Conservation (phyloP, 2,329 filamentous ascomycete species). For the Epichloe typhina region DNA sequence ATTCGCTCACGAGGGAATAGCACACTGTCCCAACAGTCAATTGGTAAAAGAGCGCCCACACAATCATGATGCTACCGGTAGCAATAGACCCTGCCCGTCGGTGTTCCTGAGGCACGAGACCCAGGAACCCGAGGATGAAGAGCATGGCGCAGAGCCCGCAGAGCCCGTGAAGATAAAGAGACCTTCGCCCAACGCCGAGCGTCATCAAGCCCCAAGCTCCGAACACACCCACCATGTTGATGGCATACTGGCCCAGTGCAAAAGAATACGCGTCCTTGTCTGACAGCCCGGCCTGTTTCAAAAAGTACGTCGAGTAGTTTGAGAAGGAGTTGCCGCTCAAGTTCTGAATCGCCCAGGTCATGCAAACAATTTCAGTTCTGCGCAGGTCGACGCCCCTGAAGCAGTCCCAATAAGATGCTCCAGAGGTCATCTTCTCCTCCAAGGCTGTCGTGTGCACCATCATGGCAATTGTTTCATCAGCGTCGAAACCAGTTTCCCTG, state of each 20-base stretch:
- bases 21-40: constrained; percentile 79
- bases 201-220: constrained; percentile 74
- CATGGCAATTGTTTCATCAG: constrained; percentile 79
- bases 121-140: constrained; percentile 72
- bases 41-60: constrained; percentile 75
- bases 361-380: constrained; percentile 58
- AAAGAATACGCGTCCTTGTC: constrained; percentile 42
- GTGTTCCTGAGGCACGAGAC: constrained; percentile 51
- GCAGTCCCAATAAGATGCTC: constrained; percentile 68
- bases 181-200: constrained; percentile 58
- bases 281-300: constrained; percentile 44
- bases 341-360: constrained; percentile 52
- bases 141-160: constrained; percentile 64
- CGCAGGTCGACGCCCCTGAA: constrained; percentile 69
- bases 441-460: constrained; percentile 81
- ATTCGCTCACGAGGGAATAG: constrained; percentile 76
- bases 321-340: constrained; percentile 51
- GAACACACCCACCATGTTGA: constrained; percentile 71
- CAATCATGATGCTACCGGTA: constrained; percentile 73
- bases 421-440: constrained; percentile 61
- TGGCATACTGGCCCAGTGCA: constrained; percentile 50
- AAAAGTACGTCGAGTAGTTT: constrained; percentile 53
- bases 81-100: constrained; percentile 52
- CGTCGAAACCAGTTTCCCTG: constrained; percentile 58
- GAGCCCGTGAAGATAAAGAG: constrained; percentile 64